These are phyloP conservation scores for Alnus glutinosa DNA, from an alignment of 306 rosid genomes.

Conservation along the genomic window DNA sequence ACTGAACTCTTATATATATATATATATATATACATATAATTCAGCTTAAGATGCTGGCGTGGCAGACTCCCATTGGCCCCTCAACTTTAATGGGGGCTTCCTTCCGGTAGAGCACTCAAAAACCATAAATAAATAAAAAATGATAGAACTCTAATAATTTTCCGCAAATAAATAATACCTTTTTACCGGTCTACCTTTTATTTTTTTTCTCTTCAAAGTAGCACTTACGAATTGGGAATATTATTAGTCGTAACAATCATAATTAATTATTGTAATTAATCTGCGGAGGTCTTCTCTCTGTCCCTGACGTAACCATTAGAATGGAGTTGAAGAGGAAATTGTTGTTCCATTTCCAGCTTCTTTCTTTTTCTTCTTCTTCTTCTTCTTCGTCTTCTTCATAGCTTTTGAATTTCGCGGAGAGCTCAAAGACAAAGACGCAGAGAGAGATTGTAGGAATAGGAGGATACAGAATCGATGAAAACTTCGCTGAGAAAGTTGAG, in stretches of 20 bases:
- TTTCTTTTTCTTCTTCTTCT: constrained; percentile 6
- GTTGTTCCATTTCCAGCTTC: background rate
- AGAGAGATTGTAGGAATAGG: background rate
- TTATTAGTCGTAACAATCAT: background rate
- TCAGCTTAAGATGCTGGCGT: background rate
- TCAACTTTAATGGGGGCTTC: background rate
- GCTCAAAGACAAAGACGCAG: background rate
- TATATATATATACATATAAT: background rate
- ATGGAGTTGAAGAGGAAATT: constrained; percentile 25
- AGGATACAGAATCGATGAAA: constrained; percentile 48
- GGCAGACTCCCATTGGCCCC: background rate
- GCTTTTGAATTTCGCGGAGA: background rate
- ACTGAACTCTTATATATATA: background rate
- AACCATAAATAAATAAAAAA: background rate
- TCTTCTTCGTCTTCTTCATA: background rate
- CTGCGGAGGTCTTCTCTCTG: background rate
- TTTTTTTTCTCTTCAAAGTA: background rate
- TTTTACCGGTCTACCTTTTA: background rate
- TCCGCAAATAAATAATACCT: background rate
- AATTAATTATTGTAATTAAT: background rate
- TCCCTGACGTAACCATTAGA: constrained; percentile 29
- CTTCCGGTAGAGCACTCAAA: constrained; percentile 13
- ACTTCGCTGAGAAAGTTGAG: constrained; percentile 74
- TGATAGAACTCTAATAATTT: constrained; percentile 1
- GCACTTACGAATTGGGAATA: background rate